Evolutionary conservation across 139 green algal genomes (phyloP), one percentile per base, ranked within the genome.

Genomic region (Micractinium conductrix): DNA sequence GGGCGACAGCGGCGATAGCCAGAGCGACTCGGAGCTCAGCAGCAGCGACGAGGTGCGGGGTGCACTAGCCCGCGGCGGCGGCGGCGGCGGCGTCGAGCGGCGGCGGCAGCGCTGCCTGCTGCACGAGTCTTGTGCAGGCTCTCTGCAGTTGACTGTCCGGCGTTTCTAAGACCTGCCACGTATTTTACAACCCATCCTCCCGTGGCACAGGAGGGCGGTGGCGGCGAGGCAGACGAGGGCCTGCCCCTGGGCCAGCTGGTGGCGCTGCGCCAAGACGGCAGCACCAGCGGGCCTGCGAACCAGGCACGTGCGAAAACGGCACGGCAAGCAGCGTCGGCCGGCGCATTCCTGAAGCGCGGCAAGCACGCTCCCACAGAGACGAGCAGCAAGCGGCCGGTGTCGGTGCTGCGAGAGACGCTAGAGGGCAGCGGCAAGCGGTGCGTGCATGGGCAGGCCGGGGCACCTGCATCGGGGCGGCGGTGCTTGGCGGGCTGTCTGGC

Each of bases 291-390:
- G 12, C 48, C 72, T 7, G 79, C 68, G 3, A 81, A 72, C 58
- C 53, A 65, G 84, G 65, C 69, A 40, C 84, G 63, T 38, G 79
- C 73, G 74, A 69, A 45, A n/a, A 71, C 43, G 35, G 71, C 76
- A 4, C 38, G 55, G 17, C 26, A 43, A 4, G 48, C 74, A 28
- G 55, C 24, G 9, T 72, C 62, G 16, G 76, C 80, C 48, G 35
- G 37, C 30, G 62, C 79, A 42, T 93, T 94, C 79, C 93, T 93
- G 68, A 86, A 93, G 6, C 83, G 87, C 12, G 93, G 89, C 84
- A 96, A 96, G 87, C 91, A 97, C 87, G 85, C 92, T 30, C 95
- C 95, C 40, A 71, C 89, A 76, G 93, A 98, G 86, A 68, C 92
- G 74, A 91, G 88, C 8, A 91, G 87, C 69, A 97, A 95, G 78